These are phyloP conservation scores for Saccharomyces hybrid DNA, from an alignment of 1,139 yeast genomes.

Conservation along the genomic window DNA sequence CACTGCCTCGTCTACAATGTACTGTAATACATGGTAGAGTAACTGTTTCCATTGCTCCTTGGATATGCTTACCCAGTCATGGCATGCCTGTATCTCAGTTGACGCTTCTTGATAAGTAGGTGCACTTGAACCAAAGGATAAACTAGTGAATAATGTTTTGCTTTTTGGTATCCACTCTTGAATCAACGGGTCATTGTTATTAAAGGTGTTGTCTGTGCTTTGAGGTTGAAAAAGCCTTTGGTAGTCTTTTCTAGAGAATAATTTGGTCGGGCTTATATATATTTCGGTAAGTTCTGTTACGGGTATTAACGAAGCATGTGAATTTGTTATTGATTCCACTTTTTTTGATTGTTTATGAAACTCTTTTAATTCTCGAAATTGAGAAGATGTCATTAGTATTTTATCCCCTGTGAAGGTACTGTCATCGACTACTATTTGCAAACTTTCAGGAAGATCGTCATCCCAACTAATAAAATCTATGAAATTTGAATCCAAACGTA, in stretches of 20 bases:
- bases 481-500: constrained; percentile 64
- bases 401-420: background rate
- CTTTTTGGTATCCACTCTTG: background rate
- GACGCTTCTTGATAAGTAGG: background rate
- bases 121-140: background rate
- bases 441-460: background rate
- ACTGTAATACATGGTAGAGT: background rate
- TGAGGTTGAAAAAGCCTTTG: background rate
- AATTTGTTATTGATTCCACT: background rate
- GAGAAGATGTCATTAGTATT: background rate
- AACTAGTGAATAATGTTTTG: background rate
- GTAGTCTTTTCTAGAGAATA: background rate
- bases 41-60: background rate
- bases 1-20: background rate
- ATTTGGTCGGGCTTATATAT: background rate
- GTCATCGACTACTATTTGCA: constrained; percentile 14
- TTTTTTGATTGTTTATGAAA: background rate
- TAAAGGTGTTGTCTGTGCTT: background rate
- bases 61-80: background rate
- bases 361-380: background rate
- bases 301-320: background rate
- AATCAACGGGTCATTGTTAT: background rate
- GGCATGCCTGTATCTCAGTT: background rate
- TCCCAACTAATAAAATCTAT: constrained; percentile 52
- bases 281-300: background rate